A percentile compares a stretch with the other conserved stretches of the same genome.
phyloP scores from a whole-genome alignment of 2,329 filamentous ascomycete species.

The Thelonectria discophora region DNA sequence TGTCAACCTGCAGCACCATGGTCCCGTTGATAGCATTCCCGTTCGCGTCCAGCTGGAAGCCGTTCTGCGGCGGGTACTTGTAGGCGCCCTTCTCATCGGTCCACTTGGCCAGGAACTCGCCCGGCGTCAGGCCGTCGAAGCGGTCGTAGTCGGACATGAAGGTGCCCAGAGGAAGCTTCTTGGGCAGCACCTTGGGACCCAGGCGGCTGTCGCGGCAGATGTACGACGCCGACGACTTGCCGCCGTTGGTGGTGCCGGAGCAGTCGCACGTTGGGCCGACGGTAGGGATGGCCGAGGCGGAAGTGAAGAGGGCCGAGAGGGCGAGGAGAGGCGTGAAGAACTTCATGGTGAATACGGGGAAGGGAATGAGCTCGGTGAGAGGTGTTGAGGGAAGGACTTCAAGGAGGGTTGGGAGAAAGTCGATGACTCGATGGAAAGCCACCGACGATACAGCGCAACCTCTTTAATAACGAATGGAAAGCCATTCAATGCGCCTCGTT shows the following conservation, averaged over 20 bases:
- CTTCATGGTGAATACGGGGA: background rate
- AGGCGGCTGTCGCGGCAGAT: conserved; percentile 51
- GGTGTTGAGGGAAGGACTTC: background rate
- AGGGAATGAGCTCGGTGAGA: background rate
- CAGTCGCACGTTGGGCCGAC: conserved; percentile 34
- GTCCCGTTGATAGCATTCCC: conserved; percentile 52
- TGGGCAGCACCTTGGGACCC: conserved; percentile 48
- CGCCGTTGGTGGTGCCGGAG: conserved; percentile 34
- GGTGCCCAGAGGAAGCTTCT: conserved; percentile 46
- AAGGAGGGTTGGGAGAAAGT: background rate
- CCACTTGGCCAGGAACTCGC: conserved; percentile 50
- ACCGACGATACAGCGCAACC: background rate
- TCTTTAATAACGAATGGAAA: background rate
- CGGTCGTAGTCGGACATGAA: conserved; percentile 47
- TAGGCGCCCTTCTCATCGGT: conserved; percentile 42
- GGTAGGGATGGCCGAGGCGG: conserved; percentile 25
- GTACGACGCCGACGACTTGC: conserved; percentile 33
- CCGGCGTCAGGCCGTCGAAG: conserved; percentile 52
- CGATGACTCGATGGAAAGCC: too few relatives aligned
- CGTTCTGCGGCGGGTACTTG: conserved; percentile 52
- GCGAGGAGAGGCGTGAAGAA: conserved; percentile 32
- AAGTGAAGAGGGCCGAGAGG: conserved; percentile 28
- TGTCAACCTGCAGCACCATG: conserved; percentile 50
- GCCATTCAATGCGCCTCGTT: background rate
- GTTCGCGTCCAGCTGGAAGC: conserved; percentile 51